Evolutionary conservation across 768 basidiomycete genomes (phyloP).

Genomic region (Mycena filopes): DNA sequence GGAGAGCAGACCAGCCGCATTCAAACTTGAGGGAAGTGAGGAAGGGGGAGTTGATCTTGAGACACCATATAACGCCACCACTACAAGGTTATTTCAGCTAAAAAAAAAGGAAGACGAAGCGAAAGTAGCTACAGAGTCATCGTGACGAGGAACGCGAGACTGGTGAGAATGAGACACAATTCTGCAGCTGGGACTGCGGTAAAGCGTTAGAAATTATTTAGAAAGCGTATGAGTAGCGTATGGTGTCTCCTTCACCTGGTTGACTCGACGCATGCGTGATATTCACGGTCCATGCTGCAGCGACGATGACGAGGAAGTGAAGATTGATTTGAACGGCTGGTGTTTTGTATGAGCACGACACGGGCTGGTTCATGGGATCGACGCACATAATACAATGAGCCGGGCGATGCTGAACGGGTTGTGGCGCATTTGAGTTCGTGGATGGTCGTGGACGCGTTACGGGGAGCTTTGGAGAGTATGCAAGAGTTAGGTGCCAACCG

Average conservation of each 20-base stretch:
- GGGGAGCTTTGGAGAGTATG: neutral
- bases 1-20: constrained; percentile 15
- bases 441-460: neutral
- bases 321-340: constrained; percentile 26
- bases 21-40: constrained; percentile 28
- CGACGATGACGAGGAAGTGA: constrained; percentile 24
- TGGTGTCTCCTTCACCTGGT: constrained; percentile 11
- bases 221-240: too few relatives aligned
- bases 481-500: constrained; percentile 21
- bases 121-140: constrained; percentile 12
- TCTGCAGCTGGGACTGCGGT: constrained; percentile 23
- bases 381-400: constrained; percentile 26
- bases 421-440: constrained; percentile 24
- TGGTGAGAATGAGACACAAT: constrained; percentile 27
- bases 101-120: neutral
- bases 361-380: neutral
- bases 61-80: constrained; percentile 16
- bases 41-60: constrained; percentile 25
- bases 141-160: constrained; percentile 18
- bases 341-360: neutral
- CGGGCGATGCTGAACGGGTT: constrained; percentile 21
- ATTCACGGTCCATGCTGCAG: constrained; percentile 28
- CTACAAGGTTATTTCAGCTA: constrained; percentile 11
- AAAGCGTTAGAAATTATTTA: neutral
- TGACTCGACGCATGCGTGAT: constrained; percentile 9